Evolutionary conservation across 257 asterid genomes (phyloP).

Genomic region (Gardenia jasminoides): DNA sequence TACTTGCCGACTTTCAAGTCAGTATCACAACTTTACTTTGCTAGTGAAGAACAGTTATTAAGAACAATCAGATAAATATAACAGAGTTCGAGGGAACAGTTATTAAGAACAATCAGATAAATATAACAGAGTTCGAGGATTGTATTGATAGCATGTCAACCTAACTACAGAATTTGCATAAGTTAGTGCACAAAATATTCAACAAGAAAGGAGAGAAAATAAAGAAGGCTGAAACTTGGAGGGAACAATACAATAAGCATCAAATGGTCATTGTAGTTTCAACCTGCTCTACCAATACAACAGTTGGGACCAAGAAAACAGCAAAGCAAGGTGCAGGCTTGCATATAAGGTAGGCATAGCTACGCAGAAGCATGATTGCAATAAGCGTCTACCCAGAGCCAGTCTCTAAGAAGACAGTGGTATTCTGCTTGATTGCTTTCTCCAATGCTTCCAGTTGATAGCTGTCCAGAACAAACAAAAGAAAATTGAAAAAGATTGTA

Average conservation of each 20-base stretch:
- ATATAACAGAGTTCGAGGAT: background rate
- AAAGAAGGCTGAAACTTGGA: background rate
- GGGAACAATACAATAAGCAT: background rate
- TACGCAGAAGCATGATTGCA: conserved; percentile 78
- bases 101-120: background rate
- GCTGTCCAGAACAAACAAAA: conserved; percentile 34
- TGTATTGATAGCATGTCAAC: too few species aligned
- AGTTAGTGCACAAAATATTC: background rate
- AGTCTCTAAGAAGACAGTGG: conserved; percentile 73
- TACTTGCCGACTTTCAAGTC: conserved; percentile 71
- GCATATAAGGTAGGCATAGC: conserved; percentile 49
- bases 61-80: too few species aligned
- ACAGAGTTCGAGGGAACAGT: too few species aligned
- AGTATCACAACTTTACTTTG: conserved; percentile 62
- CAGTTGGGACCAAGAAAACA: conserved; percentile 81
- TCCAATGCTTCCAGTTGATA: conserved; percentile 85
- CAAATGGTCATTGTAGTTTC: background rate
- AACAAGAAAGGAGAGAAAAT: background rate
- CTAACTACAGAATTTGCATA: background rate
- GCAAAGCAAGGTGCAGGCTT: conserved; percentile 64
- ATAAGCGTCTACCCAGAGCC: conserved; percentile 83
- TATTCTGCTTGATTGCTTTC: conserved; percentile 57
- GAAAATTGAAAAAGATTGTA: background rate
- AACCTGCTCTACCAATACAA: conserved; percentile 75
- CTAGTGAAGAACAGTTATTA: conserved; percentile 44